Base-by-base conservation (phyloP, 345 rosid species). In the Lumnitzera littorea region DNA sequence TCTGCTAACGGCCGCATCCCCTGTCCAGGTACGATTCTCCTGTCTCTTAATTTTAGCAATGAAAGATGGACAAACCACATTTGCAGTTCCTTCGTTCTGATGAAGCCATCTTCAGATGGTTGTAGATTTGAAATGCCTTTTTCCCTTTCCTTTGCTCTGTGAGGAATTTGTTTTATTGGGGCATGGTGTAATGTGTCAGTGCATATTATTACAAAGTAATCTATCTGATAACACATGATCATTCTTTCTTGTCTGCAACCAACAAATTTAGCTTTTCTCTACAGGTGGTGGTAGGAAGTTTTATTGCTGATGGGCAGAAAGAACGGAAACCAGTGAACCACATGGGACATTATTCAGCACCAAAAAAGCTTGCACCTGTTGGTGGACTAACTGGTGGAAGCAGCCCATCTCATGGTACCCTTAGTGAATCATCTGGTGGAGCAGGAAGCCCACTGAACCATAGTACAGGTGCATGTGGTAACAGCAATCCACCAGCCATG, bases 1-100 rank as follows among this genome's bases (percentile, higher is more conserved):
- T 55, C 81, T 78, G 64, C 78, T 94, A 48, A 73, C 73, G 13
- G 99, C 99, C 68, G 95, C 96, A 59, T 74, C 97, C 49, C 88
- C 88, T 68, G 92, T 94, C 58, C 99, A 90, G 99, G 99, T 69
- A 27, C 12, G 4, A 17, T 69, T 58, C 15, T 47, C 24, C 15
- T 23, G 25, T 27, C 29, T 8, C 43, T 41, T 24, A 9, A 13
- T 52, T 20, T 24, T 23, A 43, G 51, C 27, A 58, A 36, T 4
- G 43, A 36, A 36, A 36, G 11, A 5, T 36, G 7, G 7, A 36
- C 3, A 36, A 36, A 36, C 43, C 43, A 36, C 43, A 36, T 36
- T 1, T 36, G 43, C 43, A 36, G 43, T 36, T 36, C 11, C 7
- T 29, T 20, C 5, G 31, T 3, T 27, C 5, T 27, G 4, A 27